These are phyloP conservation scores for Zygoascus ofunaensis DNA, from an alignment of 805 yeast species.

Conservation along the genomic window DNA sequence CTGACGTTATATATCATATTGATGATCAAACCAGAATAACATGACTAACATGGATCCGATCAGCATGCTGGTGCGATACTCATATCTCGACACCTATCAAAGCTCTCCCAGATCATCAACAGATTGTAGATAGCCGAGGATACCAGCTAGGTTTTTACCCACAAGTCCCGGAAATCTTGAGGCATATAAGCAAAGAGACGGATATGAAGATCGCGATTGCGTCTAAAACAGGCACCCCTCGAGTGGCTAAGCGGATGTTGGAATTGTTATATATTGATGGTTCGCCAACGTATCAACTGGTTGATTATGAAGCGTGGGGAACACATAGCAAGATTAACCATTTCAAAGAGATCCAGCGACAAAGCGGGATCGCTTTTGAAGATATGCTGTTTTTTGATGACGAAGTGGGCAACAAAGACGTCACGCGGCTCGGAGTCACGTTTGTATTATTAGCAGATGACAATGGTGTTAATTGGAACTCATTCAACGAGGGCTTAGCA, in stretches of 20 bases:
- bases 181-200: constrained; percentile 37
- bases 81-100: constrained; percentile 52
- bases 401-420: constrained; percentile 70
- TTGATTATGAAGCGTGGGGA: constrained; percentile 35
- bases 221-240: constrained; percentile 70
- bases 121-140: constrained; percentile 46
- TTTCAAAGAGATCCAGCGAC: constrained; percentile 40
- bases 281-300: constrained; percentile 42
- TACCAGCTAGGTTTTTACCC: constrained; percentile 47
- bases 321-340: constrained; percentile 46
- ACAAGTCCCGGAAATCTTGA: constrained; percentile 59
- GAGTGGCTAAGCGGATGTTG: constrained; percentile 59
- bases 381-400: constrained; percentile 71
- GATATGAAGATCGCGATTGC: constrained; percentile 55
- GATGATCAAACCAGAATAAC: constrained; percentile 1
- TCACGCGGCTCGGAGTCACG: constrained; percentile 57
- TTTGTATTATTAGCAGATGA: constrained; percentile 46
- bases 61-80: constrained; percentile 65
- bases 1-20: not conserved
- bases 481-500: constrained; percentile 34
- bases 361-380: constrained; percentile 36
- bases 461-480: constrained; percentile 50
- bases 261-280: constrained; percentile 43
- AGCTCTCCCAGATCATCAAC: constrained; percentile 26
- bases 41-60: constrained; percentile 1